A percentile compares a stretch with the other conserved stretches of the same genome.
Evolutionary conservation across 1,139 yeast genomes (phyloP).

Genomic region (Wickerhamomyces sp.): DNA sequence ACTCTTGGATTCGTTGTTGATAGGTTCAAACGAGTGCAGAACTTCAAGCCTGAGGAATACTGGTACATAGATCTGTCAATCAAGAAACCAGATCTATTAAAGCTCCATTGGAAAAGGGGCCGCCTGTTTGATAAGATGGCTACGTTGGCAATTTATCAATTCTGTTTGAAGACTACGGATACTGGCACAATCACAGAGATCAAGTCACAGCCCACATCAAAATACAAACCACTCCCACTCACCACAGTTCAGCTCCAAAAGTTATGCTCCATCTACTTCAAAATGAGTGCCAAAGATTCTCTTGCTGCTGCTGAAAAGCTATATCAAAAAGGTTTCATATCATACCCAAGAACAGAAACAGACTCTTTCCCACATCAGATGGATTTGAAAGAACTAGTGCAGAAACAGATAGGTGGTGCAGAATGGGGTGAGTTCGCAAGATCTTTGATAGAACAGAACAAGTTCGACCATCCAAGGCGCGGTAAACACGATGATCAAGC

Average conservation of each 20-base stretch:
- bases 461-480: constrained; percentile 58
- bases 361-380: constrained; percentile 75
- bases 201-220: constrained; percentile 59
- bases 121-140: constrained; percentile 69
- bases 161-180: constrained; percentile 48
- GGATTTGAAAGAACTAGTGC: constrained; percentile 58
- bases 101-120: constrained; percentile 60
- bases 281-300: constrained; percentile 76
- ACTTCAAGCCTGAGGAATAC: constrained; percentile 70
- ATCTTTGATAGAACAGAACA: constrained; percentile 27
- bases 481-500: constrained; percentile 92
- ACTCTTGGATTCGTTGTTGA: constrained; percentile 97
- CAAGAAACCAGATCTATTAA: constrained; percentile 33
- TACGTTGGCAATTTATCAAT: constrained; percentile 59
- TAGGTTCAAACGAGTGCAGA: constrained; percentile 68
- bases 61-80: constrained; percentile 66
- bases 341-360: constrained; percentile 98
- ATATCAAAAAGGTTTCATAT: constrained; percentile 79
- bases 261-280: constrained; percentile 69
- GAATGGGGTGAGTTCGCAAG: constrained; percentile 48
- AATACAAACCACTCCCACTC: constrained; percentile 81
- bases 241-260: constrained; percentile 96
- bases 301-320: constrained; percentile 81
- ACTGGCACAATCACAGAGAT: constrained; percentile 49
- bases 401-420: constrained; percentile 48